Conservation (phyloP, 495 filamentous ascomycete species). For the Parathielavia appendiculata region DNA sequence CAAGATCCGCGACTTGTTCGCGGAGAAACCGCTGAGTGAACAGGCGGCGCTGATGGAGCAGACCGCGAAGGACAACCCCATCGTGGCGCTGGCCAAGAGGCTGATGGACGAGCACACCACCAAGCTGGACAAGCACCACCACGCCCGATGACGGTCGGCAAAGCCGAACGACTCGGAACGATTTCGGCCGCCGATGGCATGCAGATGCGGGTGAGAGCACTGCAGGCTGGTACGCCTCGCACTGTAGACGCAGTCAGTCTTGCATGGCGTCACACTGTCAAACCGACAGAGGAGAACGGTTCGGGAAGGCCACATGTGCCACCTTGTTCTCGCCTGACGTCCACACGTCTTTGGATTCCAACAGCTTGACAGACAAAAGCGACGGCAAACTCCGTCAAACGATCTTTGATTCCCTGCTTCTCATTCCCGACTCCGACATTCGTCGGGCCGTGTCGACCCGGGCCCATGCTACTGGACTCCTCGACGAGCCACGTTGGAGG, state of each 20-base stretch:
- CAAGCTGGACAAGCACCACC: constrained; percentile 36
- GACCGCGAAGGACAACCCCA: constrained; percentile 13
- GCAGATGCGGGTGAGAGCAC: neutral
- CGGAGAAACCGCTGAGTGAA: constrained; percentile 25
- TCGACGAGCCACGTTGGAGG: neutral
- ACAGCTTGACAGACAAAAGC: neutral
- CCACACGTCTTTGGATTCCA: neutral
- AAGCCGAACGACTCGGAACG: neutral
- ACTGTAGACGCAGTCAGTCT: constrained; percentile 7
- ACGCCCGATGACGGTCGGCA: neutral
- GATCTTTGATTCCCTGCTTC: neutral
- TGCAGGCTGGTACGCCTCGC: neutral
- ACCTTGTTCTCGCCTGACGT: too few relatives aligned
- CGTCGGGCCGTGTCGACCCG: neutral
- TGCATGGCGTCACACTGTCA: constrained; percentile 1
- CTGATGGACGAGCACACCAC: constrained; percentile 43
- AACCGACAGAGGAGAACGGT: neutral
- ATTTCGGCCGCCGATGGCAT: neutral
- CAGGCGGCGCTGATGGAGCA: constrained; percentile 21
- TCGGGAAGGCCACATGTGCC: neutral
- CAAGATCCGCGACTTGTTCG: constrained; percentile 37
- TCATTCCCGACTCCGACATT: neutral
- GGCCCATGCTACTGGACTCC: neutral
- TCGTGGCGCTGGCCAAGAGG: constrained; percentile 31
- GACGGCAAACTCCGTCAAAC: neutral